A percentile compares a stretch with the other conserved stretches of the same genome.
Evolutionary conservation across 345 rosid species (phyloP).

Genomic region (Camelina laxa): DNA sequence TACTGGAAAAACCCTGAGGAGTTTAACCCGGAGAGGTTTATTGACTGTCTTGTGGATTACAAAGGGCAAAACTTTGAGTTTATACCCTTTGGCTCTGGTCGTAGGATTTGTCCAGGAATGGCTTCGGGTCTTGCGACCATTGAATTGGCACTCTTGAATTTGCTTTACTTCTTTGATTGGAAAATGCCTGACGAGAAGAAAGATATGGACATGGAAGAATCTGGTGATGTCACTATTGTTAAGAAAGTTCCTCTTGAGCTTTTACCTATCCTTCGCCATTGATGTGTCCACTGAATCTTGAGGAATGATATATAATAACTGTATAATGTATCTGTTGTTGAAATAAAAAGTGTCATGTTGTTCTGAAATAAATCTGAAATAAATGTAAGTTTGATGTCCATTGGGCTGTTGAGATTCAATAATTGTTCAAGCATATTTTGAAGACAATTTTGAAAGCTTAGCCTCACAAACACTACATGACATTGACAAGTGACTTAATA

Average conservation of each 20-base stretch:
- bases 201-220: constrained; percentile 27
- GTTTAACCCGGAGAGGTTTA: too few species aligned
- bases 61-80: too few species aligned
- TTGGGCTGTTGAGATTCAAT: not conserved
- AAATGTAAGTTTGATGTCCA: not conserved
- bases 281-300: not conserved
- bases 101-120: constrained; percentile 4
- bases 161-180: constrained; percentile 5
- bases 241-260: constrained; percentile 36
- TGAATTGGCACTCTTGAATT: not conserved
- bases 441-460: not conserved
- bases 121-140: not conserved
- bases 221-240: constrained; percentile 10
- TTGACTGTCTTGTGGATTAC: too few species aligned
- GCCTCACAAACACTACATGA: not conserved
- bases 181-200: not conserved
- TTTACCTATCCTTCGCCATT: constrained; percentile 14
- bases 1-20: too few species aligned
- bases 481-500: not conserved
- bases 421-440: not conserved
- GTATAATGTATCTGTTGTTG: too few species aligned
- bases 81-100: not conserved
- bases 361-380: too few species aligned
- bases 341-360: too few species aligned
- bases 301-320: too few species aligned